Conservation (phyloP, 345 rosid genomes). For the Raphanus raphanistrum region DNA sequence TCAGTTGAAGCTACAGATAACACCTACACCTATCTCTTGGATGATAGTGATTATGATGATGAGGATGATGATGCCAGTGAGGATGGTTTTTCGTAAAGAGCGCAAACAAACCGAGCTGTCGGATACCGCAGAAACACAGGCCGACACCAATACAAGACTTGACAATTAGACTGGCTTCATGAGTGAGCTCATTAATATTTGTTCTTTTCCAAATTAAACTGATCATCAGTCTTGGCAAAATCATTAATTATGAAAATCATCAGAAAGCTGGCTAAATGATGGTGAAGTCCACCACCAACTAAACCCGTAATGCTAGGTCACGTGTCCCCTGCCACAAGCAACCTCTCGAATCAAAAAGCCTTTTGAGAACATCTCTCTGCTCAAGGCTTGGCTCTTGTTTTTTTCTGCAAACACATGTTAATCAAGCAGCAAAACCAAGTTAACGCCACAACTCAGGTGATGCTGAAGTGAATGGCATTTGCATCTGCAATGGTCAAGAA, state of each 20-base stretch:
- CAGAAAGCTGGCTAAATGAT: conserved; percentile 23
- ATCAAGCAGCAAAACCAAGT: conserved; percentile 3
- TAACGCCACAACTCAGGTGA: conserved; percentile 5
- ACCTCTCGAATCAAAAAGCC: conserved; percentile 41
- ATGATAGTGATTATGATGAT: not conserved
- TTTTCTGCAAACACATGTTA: conserved; percentile 8
- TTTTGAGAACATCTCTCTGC: not conserved
- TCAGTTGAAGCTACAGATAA: not conserved
- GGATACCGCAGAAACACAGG: not conserved
- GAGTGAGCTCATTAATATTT: conserved; percentile 18
- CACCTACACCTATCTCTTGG: not conserved
- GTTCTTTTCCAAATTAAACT: not conserved
- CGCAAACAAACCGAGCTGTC: not conserved
- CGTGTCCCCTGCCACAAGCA: conserved; percentile 58
- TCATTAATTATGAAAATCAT: conserved; percentile 61
- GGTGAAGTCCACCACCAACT: conserved; percentile 24
- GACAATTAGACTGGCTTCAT: not conserved
- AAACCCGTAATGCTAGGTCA: too few relatives aligned
- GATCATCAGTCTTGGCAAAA: conserved; percentile 44
- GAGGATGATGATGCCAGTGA: not conserved
- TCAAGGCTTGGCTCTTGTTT: conserved; percentile 4
- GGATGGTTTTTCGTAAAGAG: not conserved
- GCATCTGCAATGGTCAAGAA: conserved; percentile 37
- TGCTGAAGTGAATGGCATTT: conserved; percentile 61
- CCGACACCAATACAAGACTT: not conserved